Percentiles rank a stretch among this genome's conserved stretches.
These are phyloP conservation scores for Suhomyces sp. DNA, from an alignment of 805 yeast species.

Conservation along the genomic window DNA sequence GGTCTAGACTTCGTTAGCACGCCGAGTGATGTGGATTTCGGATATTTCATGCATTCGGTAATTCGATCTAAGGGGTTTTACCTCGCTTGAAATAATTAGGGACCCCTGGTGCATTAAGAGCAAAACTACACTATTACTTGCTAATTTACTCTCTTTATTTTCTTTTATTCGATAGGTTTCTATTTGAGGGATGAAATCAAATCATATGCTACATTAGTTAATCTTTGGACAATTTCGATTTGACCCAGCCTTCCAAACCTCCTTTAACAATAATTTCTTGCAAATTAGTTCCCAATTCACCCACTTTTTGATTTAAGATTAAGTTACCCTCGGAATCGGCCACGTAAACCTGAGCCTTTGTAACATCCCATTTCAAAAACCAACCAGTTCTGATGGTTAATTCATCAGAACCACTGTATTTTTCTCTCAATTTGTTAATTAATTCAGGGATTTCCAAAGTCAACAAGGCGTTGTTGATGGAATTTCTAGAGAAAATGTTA, in stretches of 20 bases:
- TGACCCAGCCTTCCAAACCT: conserved; percentile 98
- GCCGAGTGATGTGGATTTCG: not conserved
- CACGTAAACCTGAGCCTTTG: conserved; percentile 76
- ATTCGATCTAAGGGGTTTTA: not conserved
- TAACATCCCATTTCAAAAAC: conserved; percentile 90
- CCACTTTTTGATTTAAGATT: conserved; percentile 81
- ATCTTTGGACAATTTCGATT: conserved; percentile 50
- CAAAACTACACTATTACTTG: not conserved
- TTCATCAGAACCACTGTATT: conserved; percentile 58
- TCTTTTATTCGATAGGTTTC: not conserved
- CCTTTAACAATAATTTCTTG: conserved; percentile 97
- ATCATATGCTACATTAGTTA: conserved; percentile 2
- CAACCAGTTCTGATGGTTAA: conserved; percentile 94
- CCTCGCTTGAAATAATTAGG: not conserved
- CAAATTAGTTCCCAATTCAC: conserved; percentile 90
- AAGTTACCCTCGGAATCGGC: conserved; percentile 60
- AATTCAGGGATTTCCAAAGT: conserved; percentile 92
- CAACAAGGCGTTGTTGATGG: conserved; percentile 92
- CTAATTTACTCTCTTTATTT: not conserved
- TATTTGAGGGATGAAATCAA: not conserved
- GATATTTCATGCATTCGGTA: not conserved
- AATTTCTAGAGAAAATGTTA: conserved; percentile 92
- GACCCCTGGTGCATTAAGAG: not conserved
- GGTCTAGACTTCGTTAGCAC: not conserved
- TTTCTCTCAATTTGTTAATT: conserved; percentile 70